Percentiles rank a stretch among this genome's conserved stretches.
These are phyloP conservation scores for Boletus eberwhitei DNA, from an alignment of 768 basidiomycete species.

Conservation along the genomic window DNA sequence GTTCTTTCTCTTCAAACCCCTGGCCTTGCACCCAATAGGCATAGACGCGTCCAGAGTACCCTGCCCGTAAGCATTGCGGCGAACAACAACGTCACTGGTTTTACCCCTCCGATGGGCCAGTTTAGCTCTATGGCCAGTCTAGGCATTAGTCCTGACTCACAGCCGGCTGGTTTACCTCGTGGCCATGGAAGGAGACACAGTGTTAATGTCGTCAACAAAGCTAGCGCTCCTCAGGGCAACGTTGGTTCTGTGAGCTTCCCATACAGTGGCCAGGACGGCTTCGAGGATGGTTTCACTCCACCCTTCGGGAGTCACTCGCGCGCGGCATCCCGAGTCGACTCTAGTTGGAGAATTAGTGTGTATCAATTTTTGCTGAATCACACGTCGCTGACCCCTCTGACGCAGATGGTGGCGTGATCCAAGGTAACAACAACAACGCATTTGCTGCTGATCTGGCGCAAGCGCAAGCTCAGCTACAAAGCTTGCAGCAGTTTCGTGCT, in stretches of 20 bases:
- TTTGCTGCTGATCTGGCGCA: conserved; percentile 88
- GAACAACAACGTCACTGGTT: conserved; percentile 36
- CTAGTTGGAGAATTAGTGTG: conserved; percentile 88
- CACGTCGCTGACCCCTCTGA: conserved; percentile 9
- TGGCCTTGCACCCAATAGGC: conserved; percentile 68
- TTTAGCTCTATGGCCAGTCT: conserved; percentile 54
- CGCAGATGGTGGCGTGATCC: conserved; percentile 69
- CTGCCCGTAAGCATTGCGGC: conserved; percentile 56
- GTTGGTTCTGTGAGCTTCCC: conserved; percentile 50
- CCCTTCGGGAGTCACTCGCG: conserved; percentile 68
- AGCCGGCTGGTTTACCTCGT: conserved; percentile 64
- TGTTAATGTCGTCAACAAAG: conserved; percentile 87
- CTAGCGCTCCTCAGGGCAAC: conserved; percentile 41
- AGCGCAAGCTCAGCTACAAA: conserved; percentile 94
- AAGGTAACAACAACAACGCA: conserved; percentile 57
- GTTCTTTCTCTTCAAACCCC: conserved; percentile 78
- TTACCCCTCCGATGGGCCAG: conserved; percentile 53
- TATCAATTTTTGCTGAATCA: conserved; percentile 13
- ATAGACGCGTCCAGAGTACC: conserved; percentile 86
- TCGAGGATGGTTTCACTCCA: conserved; percentile 78
- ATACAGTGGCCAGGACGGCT: conserved; percentile 57
- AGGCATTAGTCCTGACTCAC: conserved; percentile 60
- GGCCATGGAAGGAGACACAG: conserved; percentile 89
- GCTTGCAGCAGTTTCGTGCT: conserved; percentile 94
- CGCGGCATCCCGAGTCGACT: conserved; percentile 71